A percentile compares a stretch with the other conserved stretches of the same genome.
Conservation (phyloP, 306 rosid species). For the Geum urbanum region DNA sequence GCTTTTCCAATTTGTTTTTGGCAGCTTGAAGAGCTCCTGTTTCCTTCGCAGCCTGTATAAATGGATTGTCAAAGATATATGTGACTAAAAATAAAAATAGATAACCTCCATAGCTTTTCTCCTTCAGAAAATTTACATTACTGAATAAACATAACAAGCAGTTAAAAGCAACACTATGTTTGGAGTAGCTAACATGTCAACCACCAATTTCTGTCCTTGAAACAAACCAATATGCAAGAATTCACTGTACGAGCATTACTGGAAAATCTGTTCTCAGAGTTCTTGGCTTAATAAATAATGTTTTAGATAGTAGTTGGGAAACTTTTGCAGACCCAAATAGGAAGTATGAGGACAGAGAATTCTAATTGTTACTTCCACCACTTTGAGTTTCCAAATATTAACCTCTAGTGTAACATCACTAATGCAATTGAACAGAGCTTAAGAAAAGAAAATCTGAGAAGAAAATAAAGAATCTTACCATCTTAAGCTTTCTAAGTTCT, state of each 20-base stretch:
- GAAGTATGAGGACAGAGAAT: too few species aligned
- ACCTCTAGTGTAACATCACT: too few species aligned
- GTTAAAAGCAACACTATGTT: background rate
- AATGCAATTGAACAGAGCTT: background rate
- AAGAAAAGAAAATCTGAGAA: slow-evolving; percentile 8
- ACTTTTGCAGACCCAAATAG: too few species aligned
- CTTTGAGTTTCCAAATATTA: too few species aligned
- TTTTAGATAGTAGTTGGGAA: too few species aligned
- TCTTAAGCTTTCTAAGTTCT: slow-evolving; percentile 81
- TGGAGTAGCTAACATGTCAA: background rate
- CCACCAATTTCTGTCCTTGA: too few species aligned
- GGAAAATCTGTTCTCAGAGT: too few species aligned
- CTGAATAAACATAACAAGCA: background rate
- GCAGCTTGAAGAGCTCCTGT: slow-evolving; percentile 99
- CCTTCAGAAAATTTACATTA: background rate
- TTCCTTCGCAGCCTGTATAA: slow-evolving; percentile 87
- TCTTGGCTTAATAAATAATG: too few species aligned
- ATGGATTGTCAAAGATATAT: background rate
- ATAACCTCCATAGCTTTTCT: background rate
- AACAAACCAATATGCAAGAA: too few species aligned
- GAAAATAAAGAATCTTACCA: slow-evolving; percentile 47
- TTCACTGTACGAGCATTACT: too few species aligned
- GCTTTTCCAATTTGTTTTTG: slow-evolving; percentile 97
- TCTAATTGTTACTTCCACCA: too few species aligned
- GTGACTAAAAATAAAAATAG: background rate